A percentile compares a stretch with the other conserved stretches of the same genome.
Evolutionary conservation across 2,329 filamentous ascomycete species (phyloP).

Genomic region (Amesomyces nigricolor): DNA sequence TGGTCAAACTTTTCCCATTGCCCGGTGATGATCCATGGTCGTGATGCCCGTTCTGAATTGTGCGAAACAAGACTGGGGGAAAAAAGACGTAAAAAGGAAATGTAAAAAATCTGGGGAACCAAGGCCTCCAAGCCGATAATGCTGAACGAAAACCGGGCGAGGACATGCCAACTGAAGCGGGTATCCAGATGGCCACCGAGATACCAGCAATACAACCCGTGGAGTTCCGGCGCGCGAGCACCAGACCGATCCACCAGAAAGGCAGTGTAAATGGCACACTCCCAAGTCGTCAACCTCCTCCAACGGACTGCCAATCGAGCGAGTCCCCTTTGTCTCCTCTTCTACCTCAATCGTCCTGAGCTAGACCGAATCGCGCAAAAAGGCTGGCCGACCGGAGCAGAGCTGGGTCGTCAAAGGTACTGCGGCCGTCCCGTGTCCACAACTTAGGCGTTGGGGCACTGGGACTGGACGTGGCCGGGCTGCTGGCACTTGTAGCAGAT

Average conservation of each 20-base stretch:
- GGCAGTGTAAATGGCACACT: slow-evolving; percentile 28
- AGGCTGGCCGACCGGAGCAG: slow-evolving; percentile 20
- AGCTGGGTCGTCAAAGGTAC: slow-evolving; percentile 22
- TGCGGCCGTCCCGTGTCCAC: slow-evolving; percentile 17
- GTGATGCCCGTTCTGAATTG: slow-evolving; percentile 20
- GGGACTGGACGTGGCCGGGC: slow-evolving; percentile 83
- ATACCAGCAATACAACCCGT: slow-evolving; percentile 29
- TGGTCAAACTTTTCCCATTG: slow-evolving; percentile 27
- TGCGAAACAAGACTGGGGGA: slow-evolving; percentile 3
- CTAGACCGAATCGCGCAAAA: slow-evolving; percentile 17
- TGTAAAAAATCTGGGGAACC: slow-evolving; percentile 21
- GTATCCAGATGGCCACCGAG: slow-evolving; percentile 32
- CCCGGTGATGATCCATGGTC: slow-evolving; percentile 23
- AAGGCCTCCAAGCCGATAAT: slow-evolving; percentile 12
- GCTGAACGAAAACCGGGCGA: slow-evolving; percentile 15
- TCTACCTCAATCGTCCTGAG: slow-evolving; percentile 18
- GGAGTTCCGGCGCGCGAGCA: slow-evolving; percentile 27
- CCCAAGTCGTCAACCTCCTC: slow-evolving; percentile 25
- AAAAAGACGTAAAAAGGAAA: slow-evolving; percentile 12
- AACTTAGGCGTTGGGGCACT: slow-evolving; percentile 75
- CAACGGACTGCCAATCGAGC: slow-evolving; percentile 14
- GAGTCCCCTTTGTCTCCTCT: slow-evolving; percentile 18
- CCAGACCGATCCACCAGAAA: slow-evolving; percentile 26
- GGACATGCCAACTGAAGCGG: slow-evolving; percentile 23
- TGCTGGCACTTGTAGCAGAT: slow-evolving; percentile 96